These are phyloP conservation scores for Phytophthora agathidicida DNA, from an alignment of 352 stramenopile species.

Conservation along the genomic window DNA sequence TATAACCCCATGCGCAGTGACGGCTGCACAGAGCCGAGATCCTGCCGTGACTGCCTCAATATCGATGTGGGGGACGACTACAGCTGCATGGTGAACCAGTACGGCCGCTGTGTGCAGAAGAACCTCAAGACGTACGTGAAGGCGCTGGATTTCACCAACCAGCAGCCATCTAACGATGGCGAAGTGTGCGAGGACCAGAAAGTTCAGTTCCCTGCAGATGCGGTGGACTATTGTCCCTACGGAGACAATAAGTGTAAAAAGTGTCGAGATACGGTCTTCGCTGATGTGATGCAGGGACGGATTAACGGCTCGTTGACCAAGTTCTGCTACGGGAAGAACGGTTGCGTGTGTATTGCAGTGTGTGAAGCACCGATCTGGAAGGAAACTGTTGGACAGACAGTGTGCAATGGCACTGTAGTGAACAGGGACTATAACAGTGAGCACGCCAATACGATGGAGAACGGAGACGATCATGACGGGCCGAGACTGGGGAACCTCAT, in stretches of 20 bases:
- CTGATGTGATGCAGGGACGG: conserved; percentile 37
- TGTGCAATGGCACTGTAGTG: conserved; percentile 35
- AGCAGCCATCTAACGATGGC: conserved; percentile 36
- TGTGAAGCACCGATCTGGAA: conserved; percentile 50
- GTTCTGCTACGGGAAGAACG: conserved; percentile 39
- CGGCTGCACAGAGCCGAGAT: conserved; percentile 48
- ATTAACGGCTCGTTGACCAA: conserved; percentile 42
- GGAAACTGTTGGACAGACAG: conserved; percentile 27
- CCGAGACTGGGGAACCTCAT: conserved; percentile 21
- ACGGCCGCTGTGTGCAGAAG: conserved; percentile 51
- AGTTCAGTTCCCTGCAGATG: conserved; percentile 42
- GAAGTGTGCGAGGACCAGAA: conserved; percentile 35
- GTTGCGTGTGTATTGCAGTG: conserved; percentile 47
- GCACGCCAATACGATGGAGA: conserved; percentile 31
- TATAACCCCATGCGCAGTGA: conserved; percentile 32
- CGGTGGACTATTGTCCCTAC: conserved; percentile 46
- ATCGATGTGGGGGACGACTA: conserved; percentile 35
- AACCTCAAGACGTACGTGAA: conserved; percentile 14
- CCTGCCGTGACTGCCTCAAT: conserved; percentile 72
- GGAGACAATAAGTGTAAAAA: conserved; percentile 35
- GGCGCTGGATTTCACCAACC: conserved; percentile 25
- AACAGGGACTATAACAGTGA: conserved; percentile 30
- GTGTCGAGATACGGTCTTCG: conserved; percentile 32
- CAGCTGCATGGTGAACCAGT: conserved; percentile 51
- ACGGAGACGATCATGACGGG: conserved; percentile 6